Evolutionary conservation across 2,329 filamentous ascomycete genomes (phyloP).

Genomic region (Penicillium sp.): DNA sequence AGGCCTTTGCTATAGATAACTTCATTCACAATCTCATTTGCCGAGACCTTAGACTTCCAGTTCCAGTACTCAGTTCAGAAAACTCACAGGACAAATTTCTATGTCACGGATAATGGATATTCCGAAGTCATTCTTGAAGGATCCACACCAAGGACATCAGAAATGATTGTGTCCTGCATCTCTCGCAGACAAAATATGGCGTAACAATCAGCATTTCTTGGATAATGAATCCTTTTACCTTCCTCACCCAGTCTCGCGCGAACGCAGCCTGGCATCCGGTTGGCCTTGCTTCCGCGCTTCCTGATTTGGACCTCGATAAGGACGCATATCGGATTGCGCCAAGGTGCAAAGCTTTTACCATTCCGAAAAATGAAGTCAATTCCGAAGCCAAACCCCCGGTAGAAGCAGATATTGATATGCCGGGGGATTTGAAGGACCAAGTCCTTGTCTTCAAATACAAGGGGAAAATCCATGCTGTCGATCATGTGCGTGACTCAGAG

Average conservation of each 20-base stretch:
- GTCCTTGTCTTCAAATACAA: conserved; percentile 65
- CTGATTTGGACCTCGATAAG: conserved; percentile 46
- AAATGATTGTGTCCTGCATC: background rate
- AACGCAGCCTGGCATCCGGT: conserved; percentile 53
- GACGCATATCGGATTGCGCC: conserved; percentile 42
- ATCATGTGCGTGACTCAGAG: conserved; percentile 53
- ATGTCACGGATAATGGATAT: background rate
- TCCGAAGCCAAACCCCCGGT: conserved; percentile 24
- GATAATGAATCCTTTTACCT: conserved; percentile 23
- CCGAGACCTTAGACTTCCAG: background rate
- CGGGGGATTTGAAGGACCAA: conserved; percentile 53
- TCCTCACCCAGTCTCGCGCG: conserved; percentile 10
- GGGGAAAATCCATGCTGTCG: conserved; percentile 64
- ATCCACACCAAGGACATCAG: background rate
- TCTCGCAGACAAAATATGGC: background rate
- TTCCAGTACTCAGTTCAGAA: background rate
- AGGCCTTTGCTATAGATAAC: no score
- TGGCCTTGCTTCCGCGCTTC: conserved; percentile 56
- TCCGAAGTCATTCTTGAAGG: background rate
- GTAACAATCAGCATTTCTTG: background rate
- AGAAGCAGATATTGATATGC: conserved; percentile 34
- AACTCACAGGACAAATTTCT: background rate
- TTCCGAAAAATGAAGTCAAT: conserved; percentile 40
- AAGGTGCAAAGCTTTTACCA: conserved; percentile 60
- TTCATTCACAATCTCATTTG: background rate